A percentile compares a stretch with the other conserved stretches of the same genome.
Evolutionary conservation across 2,329 filamentous ascomycete genomes (phyloP).

Genomic region (Trichoderma lentiforme): DNA sequence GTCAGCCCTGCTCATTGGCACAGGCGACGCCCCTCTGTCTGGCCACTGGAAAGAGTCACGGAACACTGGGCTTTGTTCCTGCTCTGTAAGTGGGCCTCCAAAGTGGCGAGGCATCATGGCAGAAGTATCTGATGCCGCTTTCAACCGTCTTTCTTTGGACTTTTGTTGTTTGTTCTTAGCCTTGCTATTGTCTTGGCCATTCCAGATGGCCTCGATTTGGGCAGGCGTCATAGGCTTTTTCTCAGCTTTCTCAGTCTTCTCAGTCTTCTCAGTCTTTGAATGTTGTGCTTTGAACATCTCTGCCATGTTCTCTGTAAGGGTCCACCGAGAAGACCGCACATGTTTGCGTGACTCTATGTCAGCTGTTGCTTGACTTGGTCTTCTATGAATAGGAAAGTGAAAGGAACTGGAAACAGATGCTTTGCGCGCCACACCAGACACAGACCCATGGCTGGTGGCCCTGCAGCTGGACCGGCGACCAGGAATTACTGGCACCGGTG

Average conservation of each 20-base stretch:
- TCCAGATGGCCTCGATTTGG: constrained; percentile 40
- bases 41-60: constrained; percentile 14
- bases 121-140: constrained; percentile 7
- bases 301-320: constrained; percentile 54
- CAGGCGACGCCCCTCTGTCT: neutral
- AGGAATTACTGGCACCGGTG: constrained; percentile 1
- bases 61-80: neutral
- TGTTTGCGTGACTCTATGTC: constrained; percentile 19
- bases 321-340: constrained; percentile 43
- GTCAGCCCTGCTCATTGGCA: constrained; percentile 8
- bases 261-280: constrained; percentile 50
- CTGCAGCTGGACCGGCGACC: constrained; percentile 6
- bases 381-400: constrained; percentile 33
- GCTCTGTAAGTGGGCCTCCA: neutral
- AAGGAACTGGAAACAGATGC: constrained; percentile 39
- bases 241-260: constrained; percentile 52
- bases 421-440: constrained; percentile 26
- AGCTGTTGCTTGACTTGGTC: constrained; percentile 1
- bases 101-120: neutral
- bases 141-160: constrained; percentile 11
- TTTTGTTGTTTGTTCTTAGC: neutral
- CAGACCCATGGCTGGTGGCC: neutral
- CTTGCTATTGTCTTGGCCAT: constrained; percentile 13
- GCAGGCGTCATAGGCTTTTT: constrained; percentile 55
- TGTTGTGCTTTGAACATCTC: constrained; percentile 55